Conservation (phyloP, 805 yeast genomes). For the Candida andamanensis region DNA sequence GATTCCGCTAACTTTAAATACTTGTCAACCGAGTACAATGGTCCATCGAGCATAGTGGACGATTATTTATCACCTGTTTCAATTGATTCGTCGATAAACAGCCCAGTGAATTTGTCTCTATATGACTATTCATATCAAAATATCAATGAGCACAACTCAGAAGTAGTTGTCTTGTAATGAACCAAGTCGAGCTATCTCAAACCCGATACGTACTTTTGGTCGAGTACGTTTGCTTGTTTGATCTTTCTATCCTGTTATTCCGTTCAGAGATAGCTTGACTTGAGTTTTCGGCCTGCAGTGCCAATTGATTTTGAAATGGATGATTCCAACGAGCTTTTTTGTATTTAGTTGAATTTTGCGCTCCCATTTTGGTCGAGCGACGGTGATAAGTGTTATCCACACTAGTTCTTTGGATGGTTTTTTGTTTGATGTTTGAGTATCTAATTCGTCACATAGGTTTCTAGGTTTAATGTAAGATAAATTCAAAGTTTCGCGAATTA, state of each 20-base stretch:
- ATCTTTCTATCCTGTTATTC: constrained; percentile 1
- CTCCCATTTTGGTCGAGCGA: constrained; percentile 11
- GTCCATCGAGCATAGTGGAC: constrained; percentile 6
- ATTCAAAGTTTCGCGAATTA: too few relatives aligned
- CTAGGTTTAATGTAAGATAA: too few relatives aligned
- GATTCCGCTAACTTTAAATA: neutral
- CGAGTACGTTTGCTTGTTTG: constrained; percentile 6
- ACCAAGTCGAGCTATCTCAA: constrained; percentile 2
- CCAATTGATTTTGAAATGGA: constrained; percentile 10
- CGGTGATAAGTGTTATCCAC: constrained; percentile 3
- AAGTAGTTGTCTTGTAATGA: constrained; percentile 28
- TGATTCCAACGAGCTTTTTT: constrained; percentile 5
- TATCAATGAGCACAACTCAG: constrained; percentile 39
- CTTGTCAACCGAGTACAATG: neutral
- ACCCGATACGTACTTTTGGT: constrained; percentile 1
- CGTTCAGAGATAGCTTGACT: constrained; percentile 1
- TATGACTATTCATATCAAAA: constrained; percentile 10
- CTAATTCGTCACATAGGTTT: too few relatives aligned
- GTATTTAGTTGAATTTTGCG: constrained; percentile 8
- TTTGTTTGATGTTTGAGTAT: neutral
- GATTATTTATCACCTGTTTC: constrained; percentile 41
- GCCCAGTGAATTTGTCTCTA: constrained; percentile 37
- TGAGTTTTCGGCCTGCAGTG: constrained; percentile 13
- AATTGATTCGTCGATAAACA: constrained; percentile 33
- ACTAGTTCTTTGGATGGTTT: neutral